phyloP scores from a whole-genome alignment of 257 asterid genomes.

The Solanum sparsipilum region DNA sequence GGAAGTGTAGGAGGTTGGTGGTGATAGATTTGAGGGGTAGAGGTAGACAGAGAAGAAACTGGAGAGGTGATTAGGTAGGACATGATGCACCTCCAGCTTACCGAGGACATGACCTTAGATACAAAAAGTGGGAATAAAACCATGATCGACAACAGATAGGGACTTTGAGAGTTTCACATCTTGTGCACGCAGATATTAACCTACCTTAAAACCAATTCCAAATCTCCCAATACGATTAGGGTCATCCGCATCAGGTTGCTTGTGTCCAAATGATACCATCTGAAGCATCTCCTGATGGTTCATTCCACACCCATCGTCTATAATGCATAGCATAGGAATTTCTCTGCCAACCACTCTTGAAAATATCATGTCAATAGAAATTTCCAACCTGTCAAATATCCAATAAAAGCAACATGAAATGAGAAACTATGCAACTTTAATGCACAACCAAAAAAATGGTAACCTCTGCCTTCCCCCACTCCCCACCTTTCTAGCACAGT shows the following conservation, averaged over 20 bases:
- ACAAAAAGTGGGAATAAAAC: neutral
- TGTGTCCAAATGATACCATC: constrained; percentile 75
- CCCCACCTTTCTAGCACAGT: neutral
- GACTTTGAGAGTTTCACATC: neutral
- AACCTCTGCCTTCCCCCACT: neutral
- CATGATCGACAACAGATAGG: neutral
- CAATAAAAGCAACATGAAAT: constrained; percentile 4
- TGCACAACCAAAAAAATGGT: neutral
- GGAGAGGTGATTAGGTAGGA: neutral
- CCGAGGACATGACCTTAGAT: neutral
- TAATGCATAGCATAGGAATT: constrained; percentile 58
- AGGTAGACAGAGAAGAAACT: neutral
- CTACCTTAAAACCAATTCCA: constrained; percentile 84
- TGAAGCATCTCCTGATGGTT: constrained; percentile 42
- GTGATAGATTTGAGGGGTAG: neutral
- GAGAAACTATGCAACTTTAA: constrained; percentile 1
- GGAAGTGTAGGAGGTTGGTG: neutral
- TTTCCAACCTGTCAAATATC: constrained; percentile 37
- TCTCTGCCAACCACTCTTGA: constrained; percentile 31
- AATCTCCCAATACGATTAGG: constrained; percentile 58
- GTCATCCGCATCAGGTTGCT: constrained; percentile 38
- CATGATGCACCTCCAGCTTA: neutral
- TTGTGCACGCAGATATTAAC: neutral
- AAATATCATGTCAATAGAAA: constrained; percentile 35
- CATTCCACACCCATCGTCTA: constrained; percentile 81